Base-by-base conservation (phyloP, 2,329 filamentous ascomycete species). In the Clonostachys solani region DNA sequence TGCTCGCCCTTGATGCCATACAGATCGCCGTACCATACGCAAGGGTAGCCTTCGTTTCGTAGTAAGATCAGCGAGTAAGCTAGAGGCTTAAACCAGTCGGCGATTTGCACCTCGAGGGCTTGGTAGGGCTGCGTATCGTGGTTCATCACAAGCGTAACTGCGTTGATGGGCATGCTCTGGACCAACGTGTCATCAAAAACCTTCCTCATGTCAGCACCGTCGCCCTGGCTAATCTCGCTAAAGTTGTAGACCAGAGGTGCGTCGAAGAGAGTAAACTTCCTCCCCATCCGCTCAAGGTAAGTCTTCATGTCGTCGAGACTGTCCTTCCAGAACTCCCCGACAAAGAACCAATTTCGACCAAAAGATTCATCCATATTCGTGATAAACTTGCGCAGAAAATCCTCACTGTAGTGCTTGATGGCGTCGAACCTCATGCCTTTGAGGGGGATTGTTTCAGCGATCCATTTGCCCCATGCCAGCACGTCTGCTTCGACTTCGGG, bases 31-130 rank as follows among this genome's bases (percentile, higher is more conserved):
- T 85, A 89, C 64, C 86, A 89, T 34, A 87, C 67, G 55, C 81
- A 87, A 0, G 86, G 85, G 49, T 81, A 79, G 18, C 84, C 84
- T 17, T 77, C 67, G 41, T 70, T 59, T 29, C 83, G 76, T 23
- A 90, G 78, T 2, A 91, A 76, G 47, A 89, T 88, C 41, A 90
- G 73, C 1, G 84, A 70, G 61, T 90, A 89, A 12, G 85, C 87
- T 15, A 89, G 71, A 0, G 84, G 77, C 62, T 88, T 88, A 69
- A 90, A 87, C 66, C 79, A 84, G 23, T 74, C 71, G 47, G 81
- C 75, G 38, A 90, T 78, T 2, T 78, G 77, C 1, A 81, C 79
- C 54, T 78, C 52, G 10, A 70, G 59, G 4, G 65, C 62, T 45
- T 70, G 66, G 51, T 62, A 62, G 0, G 66, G 66, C 49, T 70